Evolutionary conservation across 129 eudicot genomes (phyloP), one percentile per base, ranked within the genome.

Genomic region (Pseudognaphalium luteoalbum): DNA sequence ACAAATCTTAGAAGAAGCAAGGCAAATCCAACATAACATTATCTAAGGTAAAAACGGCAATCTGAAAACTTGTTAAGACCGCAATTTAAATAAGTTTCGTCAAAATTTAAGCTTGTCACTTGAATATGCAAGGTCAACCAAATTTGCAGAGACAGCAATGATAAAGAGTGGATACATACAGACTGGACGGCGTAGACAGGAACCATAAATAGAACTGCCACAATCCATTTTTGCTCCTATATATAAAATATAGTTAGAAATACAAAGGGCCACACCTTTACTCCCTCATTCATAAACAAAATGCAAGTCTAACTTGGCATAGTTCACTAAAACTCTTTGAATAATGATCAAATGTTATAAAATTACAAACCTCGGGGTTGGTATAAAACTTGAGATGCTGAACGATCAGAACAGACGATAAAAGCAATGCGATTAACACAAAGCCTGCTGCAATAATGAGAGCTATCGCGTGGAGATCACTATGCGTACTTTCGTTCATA

Each of bases 181-280:
- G 99, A 94, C 77, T 94, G 93, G 25, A 66, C 73, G 47, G 97
- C 91, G 85, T 94, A 94, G 32, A 87, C 79, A 21, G 99, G 99
- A 81, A 94, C 99, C 86, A 94, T 94, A 65, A 89, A 83, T 25
- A 94, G 80, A 85, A 94, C 96, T 34, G 78, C 93, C 72, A 91
- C 99, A 60, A 94, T 85, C 99, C 99, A 94, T 80, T 91, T 94
- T 81, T 94, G 99, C 87, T 91, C 99, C 99, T 91, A 87, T 21
- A 50, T 34, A n/a, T n/a, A n/a, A 71, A 79, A 21, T 58, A 37
- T 16, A 33, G 12, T 39, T 10, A 71, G 12, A 62, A 19, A 25
- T 16, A 30, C 4, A 71, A 17, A 21, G 44, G 73, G 30, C 15
- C 33, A 47, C 11, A 10, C 19, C 54, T 34, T 56, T 17, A 44